Evolutionary conservation across 2,329 filamentous ascomycete species (phyloP).

Genomic region (Seiridium cupressi): DNA sequence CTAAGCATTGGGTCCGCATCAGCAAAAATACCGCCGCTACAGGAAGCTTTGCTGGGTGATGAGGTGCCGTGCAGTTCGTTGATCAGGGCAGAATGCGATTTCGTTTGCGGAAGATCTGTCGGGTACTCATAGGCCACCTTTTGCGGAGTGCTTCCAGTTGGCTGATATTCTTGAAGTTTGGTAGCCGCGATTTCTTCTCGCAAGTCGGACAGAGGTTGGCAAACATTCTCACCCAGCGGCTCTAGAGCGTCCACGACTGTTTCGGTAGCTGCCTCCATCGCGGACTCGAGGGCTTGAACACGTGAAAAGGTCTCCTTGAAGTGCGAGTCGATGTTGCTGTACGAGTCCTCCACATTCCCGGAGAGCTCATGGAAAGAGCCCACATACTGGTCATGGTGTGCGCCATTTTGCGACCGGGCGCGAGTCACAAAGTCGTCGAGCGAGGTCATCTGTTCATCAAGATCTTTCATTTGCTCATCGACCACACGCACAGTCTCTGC

Average conservation of each 20-base stretch:
- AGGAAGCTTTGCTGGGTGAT: conserved; percentile 32
- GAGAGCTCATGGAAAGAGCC: conserved; percentile 66
- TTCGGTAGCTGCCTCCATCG: conserved; percentile 61
- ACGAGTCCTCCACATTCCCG: conserved; percentile 68
- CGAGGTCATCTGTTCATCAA: conserved; percentile 84
- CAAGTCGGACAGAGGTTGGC: conserved; percentile 69
- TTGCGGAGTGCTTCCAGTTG: conserved; percentile 83
- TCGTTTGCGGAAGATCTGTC: conserved; percentile 73
- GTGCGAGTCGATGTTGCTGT: conserved; percentile 67
- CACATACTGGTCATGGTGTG: conserved; percentile 69
- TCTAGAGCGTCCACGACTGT: conserved; percentile 60
- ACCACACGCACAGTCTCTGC: conserved; percentile 88
- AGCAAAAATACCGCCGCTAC: conserved; percentile 34
- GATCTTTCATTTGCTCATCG: conserved; percentile 81
- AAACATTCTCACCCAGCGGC: conserved; percentile 58
- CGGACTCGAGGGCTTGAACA: conserved; percentile 65
- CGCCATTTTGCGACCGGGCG: conserved; percentile 76
- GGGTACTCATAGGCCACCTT: conserved; percentile 82
- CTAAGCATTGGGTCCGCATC: conserved; percentile 30
- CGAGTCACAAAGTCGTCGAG: conserved; percentile 88
- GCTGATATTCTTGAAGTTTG: conserved; percentile 73
- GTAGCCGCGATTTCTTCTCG: conserved; percentile 65
- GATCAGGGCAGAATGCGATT: conserved; percentile 42
- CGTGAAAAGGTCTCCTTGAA: conserved; percentile 68
- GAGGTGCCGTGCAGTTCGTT: conserved; percentile 35